Evolutionary conservation across 2,329 filamentous ascomycete genomes (phyloP), one percentile per base, ranked within the genome.

Genomic region (Amesomyces nigricolor): DNA sequence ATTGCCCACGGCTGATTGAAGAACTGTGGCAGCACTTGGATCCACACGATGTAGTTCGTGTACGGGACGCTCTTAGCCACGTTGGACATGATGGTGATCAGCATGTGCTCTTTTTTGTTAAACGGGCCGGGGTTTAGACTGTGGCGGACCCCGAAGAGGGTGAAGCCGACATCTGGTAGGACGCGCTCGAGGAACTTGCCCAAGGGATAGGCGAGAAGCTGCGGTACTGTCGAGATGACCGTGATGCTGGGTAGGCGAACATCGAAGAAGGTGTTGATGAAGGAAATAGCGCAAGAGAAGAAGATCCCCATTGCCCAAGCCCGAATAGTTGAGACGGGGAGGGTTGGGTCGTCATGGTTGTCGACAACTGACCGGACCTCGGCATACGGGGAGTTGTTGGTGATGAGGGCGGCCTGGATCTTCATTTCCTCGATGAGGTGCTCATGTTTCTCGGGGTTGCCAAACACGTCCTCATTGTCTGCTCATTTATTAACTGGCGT

Each of bases 71-170:
- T 71, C 62, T 70, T 73, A 11, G 76, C 75, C 11, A 79, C 78
- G 65, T 86, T 85, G 53, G 84, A 81, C 78, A 82, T 81, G 66
- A 82, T 79, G 30, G 76, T 74, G 57, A 82, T 78, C 48, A 82
- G 67, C 71, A 80, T 74, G 63, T 84, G 81, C 66, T 84, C 81
- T 68, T 84, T 84, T 63, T 76, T 77, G 52, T 76, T 78, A 64
- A 83, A 83, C 2, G 75, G 76, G 0, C 79, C 79, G 0, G 80
- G 79, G 62, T 82, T 82, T 13, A 81, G 71, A 5, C 72, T 75
- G 63, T 78, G 75, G 17, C 73, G 71, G 19, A 72, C 62, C 9
- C 76, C 76, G 56, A 73, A 77, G 14, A 78, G 62, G 1, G 69
- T 77, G 61, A 83, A 72, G 35, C 75, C 75, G 45, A 64, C 69